phyloP scores from a whole-genome alignment of 192 early-diverging fungal genomes.

The Bifiguratus adelaidae region DNA sequence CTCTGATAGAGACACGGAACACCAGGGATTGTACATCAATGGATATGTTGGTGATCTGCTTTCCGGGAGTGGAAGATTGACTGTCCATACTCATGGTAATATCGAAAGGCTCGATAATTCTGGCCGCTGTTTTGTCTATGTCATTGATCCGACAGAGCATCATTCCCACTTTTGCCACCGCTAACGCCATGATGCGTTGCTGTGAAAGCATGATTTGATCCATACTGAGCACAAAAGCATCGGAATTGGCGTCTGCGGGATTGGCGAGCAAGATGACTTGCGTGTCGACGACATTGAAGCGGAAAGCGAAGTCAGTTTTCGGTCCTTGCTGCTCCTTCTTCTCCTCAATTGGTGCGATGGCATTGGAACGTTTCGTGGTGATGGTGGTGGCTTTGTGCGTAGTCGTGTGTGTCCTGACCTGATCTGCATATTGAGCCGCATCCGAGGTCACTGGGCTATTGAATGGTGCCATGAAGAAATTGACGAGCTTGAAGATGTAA shows the following conservation, averaged over 20 bases:
- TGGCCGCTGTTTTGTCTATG: constrained; percentile 46
- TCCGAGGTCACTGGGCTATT: constrained; percentile 10
- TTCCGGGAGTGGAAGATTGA: constrained; percentile 40
- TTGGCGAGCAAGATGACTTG: constrained; percentile 64
- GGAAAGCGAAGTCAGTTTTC: constrained; percentile 30
- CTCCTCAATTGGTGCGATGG: not conserved
- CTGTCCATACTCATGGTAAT: constrained; percentile 41
- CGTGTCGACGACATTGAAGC: constrained; percentile 59
- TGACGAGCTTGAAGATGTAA: constrained; percentile 53
- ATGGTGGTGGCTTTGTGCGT: not conserved
- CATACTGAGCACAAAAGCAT: constrained; percentile 63
- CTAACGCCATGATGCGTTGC: constrained; percentile 42
- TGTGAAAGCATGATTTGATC: constrained; percentile 55
- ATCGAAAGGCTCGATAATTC: constrained; percentile 70
- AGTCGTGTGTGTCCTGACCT: not conserved
- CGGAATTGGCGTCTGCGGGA: constrained; percentile 41
- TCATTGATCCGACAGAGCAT: constrained; percentile 66
- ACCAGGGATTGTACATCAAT: constrained; percentile 56
- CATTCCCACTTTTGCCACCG: constrained; percentile 62
- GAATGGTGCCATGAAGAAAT: constrained; percentile 55
- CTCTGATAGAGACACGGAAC: constrained; percentile 63
- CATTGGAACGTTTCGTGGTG: not conserved
- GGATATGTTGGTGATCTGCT: constrained; percentile 40
- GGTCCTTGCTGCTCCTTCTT: not conserved
- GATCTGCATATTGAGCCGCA: not conserved